Percentiles rank a stretch among this genome's conserved stretches.
These are phyloP conservation scores for Kodamaea sagamina DNA, from an alignment of 805 yeast species.

Conservation along the genomic window DNA sequence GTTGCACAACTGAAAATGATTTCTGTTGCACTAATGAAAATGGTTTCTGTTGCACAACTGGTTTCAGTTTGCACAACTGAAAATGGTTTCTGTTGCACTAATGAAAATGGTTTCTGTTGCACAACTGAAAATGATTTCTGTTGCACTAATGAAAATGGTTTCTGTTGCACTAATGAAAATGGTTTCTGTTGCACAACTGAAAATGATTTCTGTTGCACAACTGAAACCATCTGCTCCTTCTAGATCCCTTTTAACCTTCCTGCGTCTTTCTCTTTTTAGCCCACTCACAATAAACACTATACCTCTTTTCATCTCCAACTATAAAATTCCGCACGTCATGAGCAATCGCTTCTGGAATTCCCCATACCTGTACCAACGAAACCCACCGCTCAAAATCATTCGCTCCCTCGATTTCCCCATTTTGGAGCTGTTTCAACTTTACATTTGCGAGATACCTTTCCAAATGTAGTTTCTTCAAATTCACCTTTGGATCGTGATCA, in stretches of 20 bases:
- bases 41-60: no score
- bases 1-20: no score
- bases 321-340: conserved; percentile 36
- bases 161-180: no score
- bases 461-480: conserved; percentile 34
- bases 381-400: conserved; percentile 8
- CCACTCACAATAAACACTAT: conserved; percentile 24
- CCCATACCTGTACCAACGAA: not conserved
- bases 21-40: no score
- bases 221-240: no score
- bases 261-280: not conserved
- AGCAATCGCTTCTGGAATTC: conserved; percentile 17
- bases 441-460: conserved; percentile 21
- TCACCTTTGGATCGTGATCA: conserved; percentile 18
- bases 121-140: no score
- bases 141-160: no score
- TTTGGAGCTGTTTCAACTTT: conserved; percentile 2
- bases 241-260: not conserved
- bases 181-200: no score
- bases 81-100: no score
- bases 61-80: no score
- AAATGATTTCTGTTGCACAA: not conserved
- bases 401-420: not conserved
- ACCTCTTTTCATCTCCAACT: conserved; percentile 43
- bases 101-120: no score